A percentile compares a stretch with the other conserved stretches of the same genome.
phyloP scores from a whole-genome alignment of 352 stramenopile genomes.

The Phytophthora idaei region DNA sequence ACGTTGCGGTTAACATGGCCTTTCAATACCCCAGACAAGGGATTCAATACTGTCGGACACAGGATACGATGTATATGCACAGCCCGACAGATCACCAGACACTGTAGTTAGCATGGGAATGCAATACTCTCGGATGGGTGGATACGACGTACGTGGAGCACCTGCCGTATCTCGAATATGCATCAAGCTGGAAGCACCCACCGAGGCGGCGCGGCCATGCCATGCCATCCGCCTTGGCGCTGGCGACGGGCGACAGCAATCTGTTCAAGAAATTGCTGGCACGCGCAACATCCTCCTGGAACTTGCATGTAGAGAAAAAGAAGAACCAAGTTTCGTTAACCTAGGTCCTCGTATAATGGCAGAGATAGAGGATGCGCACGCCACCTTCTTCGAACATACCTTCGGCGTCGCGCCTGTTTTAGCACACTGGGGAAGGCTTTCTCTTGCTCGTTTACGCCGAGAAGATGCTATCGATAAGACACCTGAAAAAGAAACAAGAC shows the following conservation, averaged over 20 bases:
- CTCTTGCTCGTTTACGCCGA: slow-evolving; percentile 7
- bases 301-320: slow-evolving; percentile 31
- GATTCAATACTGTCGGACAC: too few species aligned
- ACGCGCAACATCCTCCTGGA: slow-evolving; percentile 39
- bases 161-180: too few species aligned
- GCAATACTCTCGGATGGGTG: too few species aligned
- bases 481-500: slow-evolving; percentile 2
- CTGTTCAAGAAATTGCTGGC: slow-evolving; percentile 22
- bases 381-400: slow-evolving; percentile 31
- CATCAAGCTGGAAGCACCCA: slow-evolving; percentile 32
- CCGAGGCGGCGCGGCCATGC: slow-evolving; percentile 20
- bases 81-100: too few species aligned
- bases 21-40: too few species aligned
- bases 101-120: too few species aligned
- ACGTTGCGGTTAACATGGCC: too few species aligned
- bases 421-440: slow-evolving; percentile 18
- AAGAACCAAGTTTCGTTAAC: slow-evolving; percentile 7
- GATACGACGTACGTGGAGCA: too few species aligned
- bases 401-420: slow-evolving; percentile 33
- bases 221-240: slow-evolving; percentile 6
- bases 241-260: neutral
- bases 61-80: too few species aligned
- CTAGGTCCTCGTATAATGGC: slow-evolving; percentile 4
- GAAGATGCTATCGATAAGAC: neutral
- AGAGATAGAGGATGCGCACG: slow-evolving; percentile 9